A percentile compares a stretch with the other conserved stretches of the same genome.
phyloP scores from a whole-genome alignment of 441 rosid species.

The Jatropha multifida region DNA sequence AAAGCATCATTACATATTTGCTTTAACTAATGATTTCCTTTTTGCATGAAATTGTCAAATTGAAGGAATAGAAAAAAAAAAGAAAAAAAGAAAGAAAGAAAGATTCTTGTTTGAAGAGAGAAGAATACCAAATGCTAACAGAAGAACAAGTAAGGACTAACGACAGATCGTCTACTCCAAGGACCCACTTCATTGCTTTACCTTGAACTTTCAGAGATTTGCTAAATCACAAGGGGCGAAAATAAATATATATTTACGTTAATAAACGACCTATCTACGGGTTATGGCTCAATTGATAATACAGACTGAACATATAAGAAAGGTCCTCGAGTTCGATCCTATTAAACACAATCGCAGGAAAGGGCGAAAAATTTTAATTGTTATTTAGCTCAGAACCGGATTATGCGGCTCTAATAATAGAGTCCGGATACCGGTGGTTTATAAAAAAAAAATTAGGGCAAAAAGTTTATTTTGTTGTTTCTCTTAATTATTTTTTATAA shows the following conservation, averaged over 20 bases:
- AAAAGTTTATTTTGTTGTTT: not conserved
- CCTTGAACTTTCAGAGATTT: not conserved
- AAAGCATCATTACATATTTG: slow-evolving; percentile 28
- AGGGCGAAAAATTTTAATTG: too few species aligned
- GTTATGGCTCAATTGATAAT: too few species aligned
- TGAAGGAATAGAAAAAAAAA: not conserved
- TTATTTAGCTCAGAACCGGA: too few species aligned
- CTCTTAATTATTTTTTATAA: not conserved
- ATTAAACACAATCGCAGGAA: too few species aligned
- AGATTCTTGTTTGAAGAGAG: not conserved
- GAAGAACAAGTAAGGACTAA: not conserved
- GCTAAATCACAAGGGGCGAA: not conserved
- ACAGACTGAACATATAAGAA: too few species aligned
- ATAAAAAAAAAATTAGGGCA: not conserved
- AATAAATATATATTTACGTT: not conserved
- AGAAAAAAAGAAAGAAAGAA: not conserved
- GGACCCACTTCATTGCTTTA: not conserved
- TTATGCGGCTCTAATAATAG: too few species aligned
- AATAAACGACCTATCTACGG: not conserved
- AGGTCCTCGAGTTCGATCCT: too few species aligned
- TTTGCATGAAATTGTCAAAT: not conserved
- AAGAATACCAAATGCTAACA: not conserved
- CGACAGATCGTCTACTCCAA: not conserved
- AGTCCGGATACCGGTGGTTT: too few species aligned
- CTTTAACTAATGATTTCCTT: slow-evolving; percentile 7